These are phyloP conservation scores for Phytophthora melonis DNA, from an alignment of 352 stramenopile species.

Conservation along the genomic window DNA sequence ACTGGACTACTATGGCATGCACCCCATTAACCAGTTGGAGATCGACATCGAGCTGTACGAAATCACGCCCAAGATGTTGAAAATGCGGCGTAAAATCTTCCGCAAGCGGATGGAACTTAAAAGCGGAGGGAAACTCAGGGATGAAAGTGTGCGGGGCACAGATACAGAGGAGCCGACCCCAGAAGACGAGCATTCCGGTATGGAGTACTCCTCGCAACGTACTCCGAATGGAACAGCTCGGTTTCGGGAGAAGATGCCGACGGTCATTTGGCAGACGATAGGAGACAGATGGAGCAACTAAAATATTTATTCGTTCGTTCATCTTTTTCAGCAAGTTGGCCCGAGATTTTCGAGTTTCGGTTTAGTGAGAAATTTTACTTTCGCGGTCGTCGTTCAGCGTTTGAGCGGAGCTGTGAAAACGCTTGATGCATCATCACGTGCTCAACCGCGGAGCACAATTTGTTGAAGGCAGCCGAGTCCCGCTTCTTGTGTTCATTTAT, in stretches of 20 bases:
- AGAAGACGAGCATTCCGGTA: conserved; percentile 43
- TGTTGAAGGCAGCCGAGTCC: conserved; percentile 48
- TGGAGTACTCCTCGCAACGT: conserved; percentile 50
- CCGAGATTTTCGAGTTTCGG: conserved; percentile 5
- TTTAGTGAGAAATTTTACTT: conserved; percentile 18
- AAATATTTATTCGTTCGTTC: conserved; percentile 42
- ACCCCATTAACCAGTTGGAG: conserved; percentile 57
- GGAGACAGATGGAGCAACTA: conserved; percentile 38
- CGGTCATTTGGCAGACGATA: conserved; percentile 47
- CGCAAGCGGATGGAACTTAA: conserved; percentile 49
- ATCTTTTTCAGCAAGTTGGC: conserved; percentile 20
- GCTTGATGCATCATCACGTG: conserved; percentile 12
- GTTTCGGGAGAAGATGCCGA: conserved; percentile 49
- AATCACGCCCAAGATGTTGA: conserved; percentile 64
- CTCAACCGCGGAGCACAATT: conserved; percentile 37
- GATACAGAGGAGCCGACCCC: conserved; percentile 47
- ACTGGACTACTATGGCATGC: conserved; percentile 61
- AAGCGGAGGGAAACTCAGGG: conserved; percentile 29
- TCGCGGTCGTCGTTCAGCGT: conserved; percentile 25
- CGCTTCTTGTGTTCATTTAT: conserved; percentile 67
- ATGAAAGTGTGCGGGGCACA: conserved; percentile 33
- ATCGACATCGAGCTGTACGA: conserved; percentile 71
- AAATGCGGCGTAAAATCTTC: conserved; percentile 63
- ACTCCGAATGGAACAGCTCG: conserved; percentile 44
- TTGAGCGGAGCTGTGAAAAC: conserved; percentile 24